Percentiles rank a stretch among this genome's conserved stretches.
Conservation (phyloP, 75 land plant genomes). For the Pinus tabuliformis region DNA sequence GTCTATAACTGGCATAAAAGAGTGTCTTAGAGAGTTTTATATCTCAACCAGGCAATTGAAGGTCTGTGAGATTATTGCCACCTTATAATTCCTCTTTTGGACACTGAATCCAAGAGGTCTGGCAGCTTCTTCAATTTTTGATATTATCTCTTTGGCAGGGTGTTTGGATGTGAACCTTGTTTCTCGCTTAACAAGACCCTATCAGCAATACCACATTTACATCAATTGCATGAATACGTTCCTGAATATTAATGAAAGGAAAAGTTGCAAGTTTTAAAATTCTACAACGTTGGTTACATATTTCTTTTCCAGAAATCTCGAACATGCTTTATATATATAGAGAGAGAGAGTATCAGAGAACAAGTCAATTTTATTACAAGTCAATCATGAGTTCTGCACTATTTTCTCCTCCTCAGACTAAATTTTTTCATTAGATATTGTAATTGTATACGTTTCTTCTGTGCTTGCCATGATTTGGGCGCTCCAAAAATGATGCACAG, state of each 20-base stretch:
- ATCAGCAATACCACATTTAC: neutral
- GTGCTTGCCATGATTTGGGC: too few relatives aligned
- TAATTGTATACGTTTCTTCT: too few relatives aligned
- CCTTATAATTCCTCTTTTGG: slow-evolving; percentile 59
- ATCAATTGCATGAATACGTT: neutral
- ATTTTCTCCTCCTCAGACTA: too few relatives aligned
- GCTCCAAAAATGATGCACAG: too few relatives aligned
- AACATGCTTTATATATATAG: neutral
- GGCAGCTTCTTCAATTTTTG: slow-evolving; percentile 63
- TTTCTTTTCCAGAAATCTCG: neutral
- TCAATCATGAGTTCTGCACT: too few relatives aligned
- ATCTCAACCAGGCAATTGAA: too few relatives aligned
- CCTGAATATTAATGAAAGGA: neutral
- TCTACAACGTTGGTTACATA: neutral
- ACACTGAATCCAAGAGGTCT: slow-evolving; percentile 67
- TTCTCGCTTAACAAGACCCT: slow-evolving; percentile 54
- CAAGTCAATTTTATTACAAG: too few relatives aligned
- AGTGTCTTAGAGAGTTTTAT: too few relatives aligned
- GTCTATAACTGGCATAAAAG: neutral
- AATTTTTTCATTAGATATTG: too few relatives aligned
- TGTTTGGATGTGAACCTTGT: slow-evolving; percentile 50
- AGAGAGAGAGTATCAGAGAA: neutral
- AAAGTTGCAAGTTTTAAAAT: neutral
- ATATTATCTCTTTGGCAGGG: slow-evolving; percentile 53
- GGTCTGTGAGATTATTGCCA: neutral